Evolutionary conservation across 345 rosid genomes (phyloP), one percentile per base, ranked within the genome.

Genomic region (Brassica nigra): DNA sequence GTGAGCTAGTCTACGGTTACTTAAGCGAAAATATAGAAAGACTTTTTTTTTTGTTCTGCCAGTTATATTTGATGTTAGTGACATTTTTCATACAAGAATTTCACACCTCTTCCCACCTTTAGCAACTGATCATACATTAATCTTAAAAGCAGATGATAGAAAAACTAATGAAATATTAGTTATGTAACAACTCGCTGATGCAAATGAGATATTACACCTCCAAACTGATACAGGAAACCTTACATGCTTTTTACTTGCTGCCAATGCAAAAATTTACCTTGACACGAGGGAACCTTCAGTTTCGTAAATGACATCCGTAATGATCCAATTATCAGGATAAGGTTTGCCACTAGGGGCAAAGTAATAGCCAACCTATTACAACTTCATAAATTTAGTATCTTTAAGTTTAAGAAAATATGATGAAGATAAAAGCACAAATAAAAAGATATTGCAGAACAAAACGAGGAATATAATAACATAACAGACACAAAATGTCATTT

Each of bases 301-400:
- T 85, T 95, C 98, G 67, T 91, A 93, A 68, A 95, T 85, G 84
- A 95, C 28, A 85, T 95, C 99, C 6, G 99, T 93, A 74, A 91
- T 86, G 78, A 93, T 95, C 99, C 99, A 95, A 79, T 93, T 95
- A 86, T 95, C 97, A 85, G 99, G 99, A 81, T 95, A 95, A 80
- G 98, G 97, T 86, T 95, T 95, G 78, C 98, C 97, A 81, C 99
- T 93, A 34, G 98, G 97, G 27, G 99, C 98, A 85, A 91, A 87
- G 85, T 89, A 95, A 80, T 91, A 91, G 67, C 99, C 99, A 84
- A 93, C 98, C 99, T 95, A 86, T 70, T 54, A 66, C 71, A 31
- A 65, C 74, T 75, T 73, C 81, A 47, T 67, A 83, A 71, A 83
- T 61, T 84, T 23, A 79, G 63, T 66, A 65, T 68, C 54, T 20